Conservation (phyloP, 306 rosid genomes). For the Luffa aegyptiaca region DNA sequence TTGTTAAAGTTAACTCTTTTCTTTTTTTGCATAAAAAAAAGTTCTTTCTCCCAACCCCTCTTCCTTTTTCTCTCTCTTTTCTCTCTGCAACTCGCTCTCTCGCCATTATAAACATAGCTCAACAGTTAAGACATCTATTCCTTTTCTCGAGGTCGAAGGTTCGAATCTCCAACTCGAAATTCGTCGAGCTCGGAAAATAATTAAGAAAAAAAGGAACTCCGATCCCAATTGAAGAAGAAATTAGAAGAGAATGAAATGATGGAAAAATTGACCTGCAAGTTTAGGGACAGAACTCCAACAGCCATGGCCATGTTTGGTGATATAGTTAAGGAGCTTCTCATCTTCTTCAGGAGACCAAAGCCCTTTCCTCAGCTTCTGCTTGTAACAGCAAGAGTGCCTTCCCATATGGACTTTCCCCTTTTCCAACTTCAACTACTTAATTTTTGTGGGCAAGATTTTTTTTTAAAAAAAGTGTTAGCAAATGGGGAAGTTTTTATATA, state of each 20-base stretch:
- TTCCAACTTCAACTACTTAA: neutral
- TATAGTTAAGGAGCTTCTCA: slow-evolving; percentile 79
- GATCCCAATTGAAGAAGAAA: neutral
- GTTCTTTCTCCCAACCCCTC: too few species aligned
- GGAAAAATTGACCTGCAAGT: slow-evolving; percentile 45
- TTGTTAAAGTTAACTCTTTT: neutral
- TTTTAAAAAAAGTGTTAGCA: neutral
- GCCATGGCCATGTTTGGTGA: slow-evolving; percentile 91
- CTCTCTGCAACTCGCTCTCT: neutral
- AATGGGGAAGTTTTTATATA: slow-evolving; percentile 9
- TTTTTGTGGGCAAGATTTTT: neutral
- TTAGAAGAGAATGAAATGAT: neutral
- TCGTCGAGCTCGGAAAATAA: neutral
- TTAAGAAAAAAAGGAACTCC: neutral
- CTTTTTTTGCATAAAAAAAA: neutral
- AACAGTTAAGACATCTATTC: neutral
- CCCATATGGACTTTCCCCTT: slow-evolving; percentile 33
- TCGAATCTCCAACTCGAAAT: neutral
- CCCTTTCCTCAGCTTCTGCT: slow-evolving; percentile 95
- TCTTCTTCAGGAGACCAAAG: slow-evolving; percentile 99
- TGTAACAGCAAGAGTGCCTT: slow-evolving; percentile 94
- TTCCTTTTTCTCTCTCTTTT: neutral
- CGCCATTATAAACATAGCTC: neutral
- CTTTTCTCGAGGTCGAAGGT: neutral
- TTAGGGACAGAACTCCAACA: slow-evolving; percentile 99